A percentile compares a stretch with the other conserved stretches of the same genome.
phyloP scores from a whole-genome alignment of 495 filamentous ascomycete species.

The Hyaloscypha variabilis region DNA sequence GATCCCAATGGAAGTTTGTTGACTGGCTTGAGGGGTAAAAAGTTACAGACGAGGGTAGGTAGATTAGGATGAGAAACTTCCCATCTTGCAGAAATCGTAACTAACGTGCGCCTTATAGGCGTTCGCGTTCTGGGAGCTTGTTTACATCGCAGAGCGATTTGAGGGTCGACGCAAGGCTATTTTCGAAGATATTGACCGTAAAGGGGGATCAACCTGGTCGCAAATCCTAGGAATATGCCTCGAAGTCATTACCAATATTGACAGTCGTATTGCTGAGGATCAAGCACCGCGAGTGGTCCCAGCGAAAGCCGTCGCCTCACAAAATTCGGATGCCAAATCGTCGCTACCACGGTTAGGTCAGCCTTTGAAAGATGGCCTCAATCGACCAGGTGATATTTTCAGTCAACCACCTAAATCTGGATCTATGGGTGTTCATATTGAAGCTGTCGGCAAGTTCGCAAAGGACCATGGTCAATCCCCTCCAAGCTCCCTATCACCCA shows the following conservation, averaged over 20 bases:
- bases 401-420: constrained; percentile 22
- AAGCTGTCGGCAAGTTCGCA: constrained; percentile 54
- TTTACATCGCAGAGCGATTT: constrained; percentile 73
- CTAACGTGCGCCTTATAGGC: constrained; percentile 46
- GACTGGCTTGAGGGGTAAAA: constrained; percentile 78
- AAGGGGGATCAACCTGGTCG: constrained; percentile 75
- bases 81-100: constrained; percentile 15
- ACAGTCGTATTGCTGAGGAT: constrained; percentile 34
- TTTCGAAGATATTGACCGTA: constrained; percentile 87
- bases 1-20: constrained; percentile 92
- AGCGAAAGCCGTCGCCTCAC: not conserved
- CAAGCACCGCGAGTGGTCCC: constrained; percentile 12
- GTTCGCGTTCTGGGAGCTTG: constrained; percentile 92
- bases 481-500: constrained; percentile 26
- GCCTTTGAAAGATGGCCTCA: constrained; percentile 53
- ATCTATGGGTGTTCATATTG: constrained; percentile 43
- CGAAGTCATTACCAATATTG: constrained; percentile 64
- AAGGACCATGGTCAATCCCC: constrained; percentile 61
- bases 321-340: not conserved
- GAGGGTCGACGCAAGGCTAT: constrained; percentile 76
- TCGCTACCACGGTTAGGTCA: constrained; percentile 52
- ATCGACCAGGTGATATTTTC: constrained; percentile 52
- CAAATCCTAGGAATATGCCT: constrained; percentile 73
- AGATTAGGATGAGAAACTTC: not conserved
- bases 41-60: constrained; percentile 60